phyloP scores from a whole-genome alignment of 1,284 basidiomycete species.

The Microbotryum intermedium region DNA sequence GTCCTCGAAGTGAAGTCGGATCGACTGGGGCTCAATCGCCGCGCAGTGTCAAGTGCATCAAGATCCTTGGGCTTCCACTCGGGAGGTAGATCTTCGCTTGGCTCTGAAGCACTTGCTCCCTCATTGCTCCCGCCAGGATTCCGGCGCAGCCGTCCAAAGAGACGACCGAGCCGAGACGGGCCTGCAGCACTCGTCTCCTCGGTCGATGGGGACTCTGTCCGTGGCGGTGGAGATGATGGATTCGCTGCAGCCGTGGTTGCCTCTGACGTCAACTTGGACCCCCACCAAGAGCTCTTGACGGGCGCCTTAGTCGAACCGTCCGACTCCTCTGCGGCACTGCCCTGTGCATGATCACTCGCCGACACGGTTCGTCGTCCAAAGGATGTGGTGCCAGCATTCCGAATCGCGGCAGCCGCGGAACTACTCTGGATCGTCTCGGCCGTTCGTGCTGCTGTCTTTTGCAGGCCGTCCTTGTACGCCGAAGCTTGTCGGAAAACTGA shows the following conservation, averaged over 20 bases:
- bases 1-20: background rate
- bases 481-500: too few relatives aligned
- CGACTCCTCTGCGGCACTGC: constrained; percentile 9
- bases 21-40: background rate
- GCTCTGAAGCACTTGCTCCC: background rate
- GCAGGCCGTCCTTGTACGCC: background rate
- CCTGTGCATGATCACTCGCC: background rate
- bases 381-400: background rate
- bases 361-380: background rate
- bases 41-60: constrained; percentile 6
- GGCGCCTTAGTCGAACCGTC: background rate
- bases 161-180: constrained; percentile 13
- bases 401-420: background rate
- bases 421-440: constrained; percentile 4
- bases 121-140: background rate
- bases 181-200: background rate
- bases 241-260: constrained; percentile 1
- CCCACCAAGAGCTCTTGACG: constrained; percentile 8
- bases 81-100: background rate
- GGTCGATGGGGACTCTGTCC: constrained; percentile 3
- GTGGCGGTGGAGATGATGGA: constrained; percentile 3
- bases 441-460: background rate
- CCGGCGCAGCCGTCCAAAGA: constrained; percentile 7
- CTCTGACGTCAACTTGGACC: background rate
- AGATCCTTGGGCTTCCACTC: constrained; percentile 13